These are phyloP conservation scores for Diaporthe destruens DNA, from an alignment of 2,329 filamentous ascomycete species.

Conservation along the genomic window DNA sequence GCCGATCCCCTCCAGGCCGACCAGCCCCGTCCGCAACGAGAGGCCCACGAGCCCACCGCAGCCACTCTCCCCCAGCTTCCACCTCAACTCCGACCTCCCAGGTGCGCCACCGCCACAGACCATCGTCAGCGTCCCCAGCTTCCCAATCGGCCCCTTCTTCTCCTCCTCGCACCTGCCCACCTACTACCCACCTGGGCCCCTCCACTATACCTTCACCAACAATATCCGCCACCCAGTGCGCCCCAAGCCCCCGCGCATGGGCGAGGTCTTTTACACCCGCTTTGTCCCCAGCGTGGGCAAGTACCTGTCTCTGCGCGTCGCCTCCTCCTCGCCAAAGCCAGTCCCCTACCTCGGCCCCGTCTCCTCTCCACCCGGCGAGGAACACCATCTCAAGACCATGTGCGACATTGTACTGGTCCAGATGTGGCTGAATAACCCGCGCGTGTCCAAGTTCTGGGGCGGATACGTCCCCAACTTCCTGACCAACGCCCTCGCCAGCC, in stretches of 20 bases:
- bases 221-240: conserved; percentile 86
- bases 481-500: conserved; percentile 70
- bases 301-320: conserved; percentile 90
- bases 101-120: conserved; percentile 54
- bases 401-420: conserved; percentile 75
- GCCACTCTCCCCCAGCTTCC: conserved; percentile 42
- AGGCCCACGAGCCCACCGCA: conserved; percentile 49
- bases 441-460: conserved; percentile 90
- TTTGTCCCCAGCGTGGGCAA: conserved; percentile 85
- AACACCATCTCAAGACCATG: conserved; percentile 55
- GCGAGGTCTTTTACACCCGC: conserved; percentile 90
- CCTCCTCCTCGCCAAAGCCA: conserved; percentile 74
- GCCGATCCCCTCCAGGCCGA: conserved; percentile 65
- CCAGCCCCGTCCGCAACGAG: conserved; percentile 58
- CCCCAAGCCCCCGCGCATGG: conserved; percentile 89
- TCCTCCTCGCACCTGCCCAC: conserved; percentile 89
- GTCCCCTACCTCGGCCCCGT: conserved; percentile 74
- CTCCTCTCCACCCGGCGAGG: conserved; percentile 54
- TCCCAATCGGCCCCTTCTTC: conserved; percentile 77
- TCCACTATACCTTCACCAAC: conserved; percentile 84
- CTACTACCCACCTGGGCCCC: conserved; percentile 86
- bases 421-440: conserved; percentile 88
- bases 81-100: conserved; percentile 54
- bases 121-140: conserved; percentile 51
- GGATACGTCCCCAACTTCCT: conserved; percentile 76